Base-by-base conservation (phyloP, 345 rosid species). In the Populus tremula region DNA sequence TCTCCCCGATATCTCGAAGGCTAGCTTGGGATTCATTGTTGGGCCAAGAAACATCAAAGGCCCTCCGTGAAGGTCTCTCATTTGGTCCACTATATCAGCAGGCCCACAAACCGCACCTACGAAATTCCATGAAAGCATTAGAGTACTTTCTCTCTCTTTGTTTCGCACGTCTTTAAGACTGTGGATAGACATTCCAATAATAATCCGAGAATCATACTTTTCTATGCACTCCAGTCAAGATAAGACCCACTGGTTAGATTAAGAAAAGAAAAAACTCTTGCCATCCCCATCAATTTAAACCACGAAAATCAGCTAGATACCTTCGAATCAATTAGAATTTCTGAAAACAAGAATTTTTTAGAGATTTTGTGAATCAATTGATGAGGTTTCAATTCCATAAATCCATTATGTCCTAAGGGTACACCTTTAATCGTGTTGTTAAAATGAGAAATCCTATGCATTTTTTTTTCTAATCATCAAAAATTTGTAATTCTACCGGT, bases 61-160 rank as follows among this genome's bases (percentile, higher is more conserved):
- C n/a, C 99, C 99, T 64, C 90, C 93, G 77, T 87, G 94, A 8
- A 91, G 92, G 76, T 92, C 99, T 97, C 93, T 96, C 99, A 96
- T 93, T 23, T 90, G 88, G 85, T 89, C 91, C 88, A 96, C 93
- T 21, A 92, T 82, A 78, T 86, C 86, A 7, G 88, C 96, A 0
- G 97, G 91, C 45, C 98, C 99, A 79, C 99, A 96, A 39, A 91
- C 90, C 25, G 97, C 98, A 17, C 99, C 99, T 92, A 78, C 2
- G 11, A 56, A 75, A 33, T 33, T n/a, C 47, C 9, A 36, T 6
- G 20, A 20, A 63, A 16, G 35, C 31, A 12, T 25, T 29, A 27
- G 35, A 62, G 27, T 33, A 23, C 18, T 4, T 63, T 25, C 1
- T 33, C 8, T n/a, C n/a, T 59, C 4, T 59, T 1, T 20, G 21